These are phyloP conservation scores for Boechera stricta DNA, from an alignment of 345 rosid species.

Conservation along the genomic window DNA sequence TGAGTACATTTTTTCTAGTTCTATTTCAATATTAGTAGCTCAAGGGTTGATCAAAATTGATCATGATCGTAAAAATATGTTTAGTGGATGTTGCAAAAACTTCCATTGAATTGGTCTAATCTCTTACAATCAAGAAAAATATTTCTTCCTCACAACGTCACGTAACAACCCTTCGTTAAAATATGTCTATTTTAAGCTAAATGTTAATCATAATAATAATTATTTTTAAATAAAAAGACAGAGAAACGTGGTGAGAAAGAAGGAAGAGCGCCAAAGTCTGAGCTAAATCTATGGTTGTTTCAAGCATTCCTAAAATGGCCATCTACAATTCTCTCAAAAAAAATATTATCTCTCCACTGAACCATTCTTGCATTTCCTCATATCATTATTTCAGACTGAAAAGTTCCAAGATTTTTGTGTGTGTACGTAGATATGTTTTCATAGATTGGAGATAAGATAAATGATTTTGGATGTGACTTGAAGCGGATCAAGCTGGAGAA, in stretches of 20 bases:
- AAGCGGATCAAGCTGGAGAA: slow-evolving; percentile 31
- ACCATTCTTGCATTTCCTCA: slow-evolving; percentile 26
- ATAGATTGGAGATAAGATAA: slow-evolving; percentile 13
- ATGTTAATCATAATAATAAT: slow-evolving; percentile 9
- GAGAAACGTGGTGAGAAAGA: slow-evolving; percentile 52
- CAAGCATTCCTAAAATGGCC: slow-evolving; percentile 51
- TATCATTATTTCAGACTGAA: slow-evolving; percentile 17
- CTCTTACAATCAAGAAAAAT: background rate
- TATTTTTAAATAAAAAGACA: slow-evolving; percentile 2
- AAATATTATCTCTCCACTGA: slow-evolving; percentile 40
- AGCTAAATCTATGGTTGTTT: slow-evolving; percentile 51
- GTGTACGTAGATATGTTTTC: slow-evolving; percentile 15
- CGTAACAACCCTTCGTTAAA: slow-evolving; percentile 24
- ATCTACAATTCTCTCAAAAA: slow-evolving; percentile 19
- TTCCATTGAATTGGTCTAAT: slow-evolving; percentile 23
- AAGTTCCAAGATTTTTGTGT: background rate
- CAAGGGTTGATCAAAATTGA: background rate
- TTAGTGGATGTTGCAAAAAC: slow-evolving; percentile 6
- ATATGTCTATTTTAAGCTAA: slow-evolving; percentile 38
- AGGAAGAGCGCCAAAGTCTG: slow-evolving; percentile 70
- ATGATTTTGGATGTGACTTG: slow-evolving; percentile 54
- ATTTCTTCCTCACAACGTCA: slow-evolving; percentile 18
- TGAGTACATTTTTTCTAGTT: slow-evolving; percentile 11
- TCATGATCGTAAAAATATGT: slow-evolving; percentile 6
- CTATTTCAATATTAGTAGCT: slow-evolving; percentile 1